Base-by-base conservation (phyloP, 371 early-diverging fungal genomes). In the Mucor circinelloides region DNA sequence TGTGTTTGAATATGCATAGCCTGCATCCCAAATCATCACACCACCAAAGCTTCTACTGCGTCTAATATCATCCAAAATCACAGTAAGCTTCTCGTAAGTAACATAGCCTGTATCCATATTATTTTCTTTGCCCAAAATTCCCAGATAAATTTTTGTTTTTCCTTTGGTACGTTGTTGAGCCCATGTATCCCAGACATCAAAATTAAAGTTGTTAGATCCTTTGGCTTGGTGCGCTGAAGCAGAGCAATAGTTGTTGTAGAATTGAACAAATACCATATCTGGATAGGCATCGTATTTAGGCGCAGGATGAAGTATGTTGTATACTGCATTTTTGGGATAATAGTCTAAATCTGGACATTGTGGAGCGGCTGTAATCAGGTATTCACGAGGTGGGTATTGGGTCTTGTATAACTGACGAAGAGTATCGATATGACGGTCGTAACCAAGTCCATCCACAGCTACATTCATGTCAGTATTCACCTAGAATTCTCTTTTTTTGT, bases 181-280 rank as follows among this genome's bases (percentile, higher is more conserved):
- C 83, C 85, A 85, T 32, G 70, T 72, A 63, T 87, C 80, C 88
- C 87, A 77, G 21, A 67, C 71, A 59, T 81, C 83, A 74, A 85
- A 90, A 70, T 90, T 90, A 76, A 88, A 89, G 54, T 73, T 50
- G 32, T 66, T 19, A 0, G 60, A 5, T 60, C 7, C 73, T 72
- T 28, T 66, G 64, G 38, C 25, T 66, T 46, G 78, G 63, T 42
- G 78, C 54, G 2, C 83, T 74, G 72, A 68, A 8, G 71, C 80
- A 13, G 77, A 66, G 54, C 91, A 91, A 42, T 79, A 81, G 72
- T 90, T 89, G 78, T 91, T 91, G 77, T 91, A 91, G 63, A 91
- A 91, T 71, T 91, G 91, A n/a, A 91, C 85, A 72, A 76, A 88
- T 3, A 91, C 84, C 73, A 87, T 71, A 68, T 91, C 91, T 9